Base-by-base conservation (phyloP, 495 filamentous ascomycete species). In the Pseudomonodictys pantanalensis region DNA sequence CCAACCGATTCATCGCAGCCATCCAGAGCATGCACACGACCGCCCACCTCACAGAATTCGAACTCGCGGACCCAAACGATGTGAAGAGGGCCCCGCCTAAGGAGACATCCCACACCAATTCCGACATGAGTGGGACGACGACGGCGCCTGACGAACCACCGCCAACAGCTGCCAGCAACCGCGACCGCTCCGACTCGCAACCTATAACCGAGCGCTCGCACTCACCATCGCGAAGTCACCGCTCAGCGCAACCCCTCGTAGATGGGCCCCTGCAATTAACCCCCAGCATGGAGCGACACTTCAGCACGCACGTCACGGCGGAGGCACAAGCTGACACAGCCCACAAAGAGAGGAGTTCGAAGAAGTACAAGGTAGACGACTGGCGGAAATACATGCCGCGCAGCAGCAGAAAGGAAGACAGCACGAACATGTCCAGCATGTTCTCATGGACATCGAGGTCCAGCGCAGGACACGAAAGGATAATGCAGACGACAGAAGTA, bases 11-110 rank as follows among this genome's bases (percentile, higher is more conserved):
- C 26, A 50, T 62, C 18, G 33, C 52, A 4, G 46, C 52, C 8
- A 45, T 62, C 3, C 59, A 62, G 24, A 28, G 42, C 32, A 45
- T 32, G 30, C 41, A 41, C 25, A 35, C 33, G 8, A 61, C 43
- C 52, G 56, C 46, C 11, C 44, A 38, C 12, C 45, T 62, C 23
- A 56, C 59, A 9, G 52, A 62, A 11, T 62, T 62, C 52, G 59
- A 62, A 26, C 59, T 62, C 25, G 43, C 52, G 26, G 8, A 29
- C 52, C 52, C 52, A 56, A 56, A 56, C 41, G 52, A 41, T 10
- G 15, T n/a, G 23, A 38, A 17, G 17, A 11, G 2, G 3, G 24
- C 43, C 17, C n/a, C 20, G 24, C 52, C 52, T 5, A 47, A 57
- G 29, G 32, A 35, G 8, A 35, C 7, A 15, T 35, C 32, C 32